Conservation (phyloP, 2,329 filamentous ascomycete species). For the Thermothelomyces thermophilus region DNA sequence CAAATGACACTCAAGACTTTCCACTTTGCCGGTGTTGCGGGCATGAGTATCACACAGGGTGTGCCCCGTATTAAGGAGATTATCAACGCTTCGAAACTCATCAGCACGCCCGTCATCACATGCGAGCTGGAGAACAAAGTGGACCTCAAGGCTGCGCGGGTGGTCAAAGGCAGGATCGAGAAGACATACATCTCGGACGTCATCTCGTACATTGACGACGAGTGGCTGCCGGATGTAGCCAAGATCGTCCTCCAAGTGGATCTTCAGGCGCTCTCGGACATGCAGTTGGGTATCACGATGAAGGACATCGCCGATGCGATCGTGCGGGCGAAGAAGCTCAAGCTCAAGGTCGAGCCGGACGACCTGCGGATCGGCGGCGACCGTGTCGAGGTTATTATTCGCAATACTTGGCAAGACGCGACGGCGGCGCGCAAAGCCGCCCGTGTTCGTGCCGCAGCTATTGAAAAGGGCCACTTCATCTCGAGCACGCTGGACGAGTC, state of each 20-base stretch:
- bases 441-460: constrained; percentile 39
- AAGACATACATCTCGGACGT: constrained; percentile 86
- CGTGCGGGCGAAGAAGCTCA: constrained; percentile 73
- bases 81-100: constrained; percentile 92
- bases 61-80: constrained; percentile 99
- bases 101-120: constrained; percentile 89
- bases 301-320: constrained; percentile 72
- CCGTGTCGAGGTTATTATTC: constrained; percentile 67
- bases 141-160: constrained; percentile 71
- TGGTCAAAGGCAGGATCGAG: constrained; percentile 90
- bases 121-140: constrained; percentile 74
- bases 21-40: constrained; percentile 98
- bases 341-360: constrained; percentile 64
- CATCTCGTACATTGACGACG: constrained; percentile 75
- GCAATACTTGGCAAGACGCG: constrained; percentile 45
- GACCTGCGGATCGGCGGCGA: constrained; percentile 58
- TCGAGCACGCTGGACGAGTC: constrained; percentile 36
- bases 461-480: constrained; percentile 36
- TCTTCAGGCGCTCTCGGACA: constrained; percentile 65
- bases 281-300: constrained; percentile 73
- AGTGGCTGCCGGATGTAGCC: constrained; percentile 71
- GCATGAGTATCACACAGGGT: constrained; percentile 99
- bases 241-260: constrained; percentile 80
- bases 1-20: constrained; percentile 99
- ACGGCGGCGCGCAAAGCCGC: constrained; percentile 41